Evolutionary conservation across 2,329 filamentous ascomycete species (phyloP).

Genomic region (Tolypocladium guangdongense): DNA sequence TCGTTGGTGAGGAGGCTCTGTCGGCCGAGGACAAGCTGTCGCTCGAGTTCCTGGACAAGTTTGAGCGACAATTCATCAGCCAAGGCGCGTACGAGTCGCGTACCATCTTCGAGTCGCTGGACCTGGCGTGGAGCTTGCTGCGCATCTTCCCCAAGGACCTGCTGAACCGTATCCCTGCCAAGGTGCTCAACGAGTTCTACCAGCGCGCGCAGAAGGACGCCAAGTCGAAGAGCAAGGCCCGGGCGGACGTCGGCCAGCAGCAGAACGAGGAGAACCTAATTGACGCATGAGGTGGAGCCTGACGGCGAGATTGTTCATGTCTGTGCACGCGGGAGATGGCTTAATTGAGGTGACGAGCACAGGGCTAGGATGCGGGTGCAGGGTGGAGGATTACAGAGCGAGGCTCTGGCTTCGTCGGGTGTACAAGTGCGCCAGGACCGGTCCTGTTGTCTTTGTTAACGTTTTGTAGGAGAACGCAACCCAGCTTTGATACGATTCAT

Average conservation of each 20-base stretch:
- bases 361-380: background rate
- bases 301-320: background rate
- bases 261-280: conserved; percentile 48
- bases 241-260: conserved; percentile 29
- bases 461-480: background rate
- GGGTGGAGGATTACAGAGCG: background rate
- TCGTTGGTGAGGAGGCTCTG: conserved; percentile 94
- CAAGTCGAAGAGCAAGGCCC: conserved; percentile 51
- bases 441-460: background rate
- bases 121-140: conserved; percentile 91
- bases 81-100: conserved; percentile 90
- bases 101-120: conserved; percentile 84
- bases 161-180: conserved; percentile 86
- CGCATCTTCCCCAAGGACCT: conserved; percentile 97
- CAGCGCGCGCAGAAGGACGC: conserved; percentile 52
- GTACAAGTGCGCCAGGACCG: background rate
- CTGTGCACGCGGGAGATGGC: background rate
- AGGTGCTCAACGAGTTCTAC: conserved; percentile 76
- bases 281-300: conserved; percentile 34
- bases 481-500: background rate
- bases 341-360: conserved; percentile 1
- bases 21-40: conserved; percentile 95
- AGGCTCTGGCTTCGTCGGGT: background rate
- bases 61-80: conserved; percentile 87
- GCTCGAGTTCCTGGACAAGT: conserved; percentile 96